phyloP scores from a whole-genome alignment of 345 rosid species.

The Eucalyptus albens region DNA sequence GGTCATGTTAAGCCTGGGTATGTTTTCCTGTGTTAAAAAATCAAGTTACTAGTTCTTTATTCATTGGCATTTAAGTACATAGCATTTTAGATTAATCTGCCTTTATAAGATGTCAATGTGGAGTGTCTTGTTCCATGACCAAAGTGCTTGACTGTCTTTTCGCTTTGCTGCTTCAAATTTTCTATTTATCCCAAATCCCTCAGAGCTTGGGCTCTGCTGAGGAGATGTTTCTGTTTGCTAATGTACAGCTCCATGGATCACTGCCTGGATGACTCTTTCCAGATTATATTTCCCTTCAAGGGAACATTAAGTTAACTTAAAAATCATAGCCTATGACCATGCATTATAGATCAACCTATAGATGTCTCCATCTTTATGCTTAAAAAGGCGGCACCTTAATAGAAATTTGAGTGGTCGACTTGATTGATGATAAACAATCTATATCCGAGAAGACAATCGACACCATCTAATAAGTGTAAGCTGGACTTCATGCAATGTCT shows the following conservation, averaged over 20 bases:
- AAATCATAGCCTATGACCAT: not conserved
- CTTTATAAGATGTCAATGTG: not conserved
- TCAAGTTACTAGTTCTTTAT: not conserved
- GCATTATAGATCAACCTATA: not conserved
- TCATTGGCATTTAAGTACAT: not conserved
- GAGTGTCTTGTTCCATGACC: not conserved
- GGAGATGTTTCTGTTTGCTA: not conserved
- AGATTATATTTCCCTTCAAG: not conserved
- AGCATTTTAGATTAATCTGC: not conserved
- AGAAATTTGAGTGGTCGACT: not conserved
- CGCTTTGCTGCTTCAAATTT: not conserved
- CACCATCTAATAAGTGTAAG: not conserved
- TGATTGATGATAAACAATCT: not conserved
- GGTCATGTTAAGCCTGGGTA: conserved; percentile 98
- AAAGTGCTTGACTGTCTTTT: not conserved
- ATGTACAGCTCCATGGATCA: not conserved
- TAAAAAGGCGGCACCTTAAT: not conserved
- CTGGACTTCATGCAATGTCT: not conserved
- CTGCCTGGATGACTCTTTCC: not conserved
- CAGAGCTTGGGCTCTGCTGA: not conserved
- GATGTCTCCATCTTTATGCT: not conserved
- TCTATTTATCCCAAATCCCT: not conserved
- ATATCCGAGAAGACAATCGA: not conserved
- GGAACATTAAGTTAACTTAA: not conserved
- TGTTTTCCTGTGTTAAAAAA: not conserved